A percentile compares a stretch with the other conserved stretches of the same genome.
These are phyloP conservation scores for Talaromyces atroroseus DNA, from an alignment of 2,329 filamentous ascomycete species.

Conservation along the genomic window DNA sequence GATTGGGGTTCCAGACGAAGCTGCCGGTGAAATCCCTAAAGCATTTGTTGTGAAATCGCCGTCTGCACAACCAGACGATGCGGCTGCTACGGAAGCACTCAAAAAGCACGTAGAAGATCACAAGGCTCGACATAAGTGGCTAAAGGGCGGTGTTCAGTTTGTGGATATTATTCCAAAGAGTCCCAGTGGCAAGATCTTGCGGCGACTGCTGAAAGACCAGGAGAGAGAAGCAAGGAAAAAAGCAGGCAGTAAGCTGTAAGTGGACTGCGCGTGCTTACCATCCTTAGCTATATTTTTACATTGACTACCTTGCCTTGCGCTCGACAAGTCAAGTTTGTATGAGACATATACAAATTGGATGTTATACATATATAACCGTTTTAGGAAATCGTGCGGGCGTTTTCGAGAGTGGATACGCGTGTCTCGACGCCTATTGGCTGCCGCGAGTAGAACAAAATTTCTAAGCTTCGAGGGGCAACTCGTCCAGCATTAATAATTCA, in stretches of 20 bases:
- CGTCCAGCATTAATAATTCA: slow-evolving; percentile 11
- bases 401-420: slow-evolving; percentile 6
- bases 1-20: slow-evolving; percentile 63
- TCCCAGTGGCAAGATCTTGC: slow-evolving; percentile 58
- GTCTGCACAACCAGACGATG: slow-evolving; percentile 49
- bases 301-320: not conserved
- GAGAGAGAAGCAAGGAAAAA: slow-evolving; percentile 64
- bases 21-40: slow-evolving; percentile 58
- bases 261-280: not conserved
- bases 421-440: not conserved
- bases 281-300: not conserved
- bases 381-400: not conserved
- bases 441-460: slow-evolving; percentile 7
- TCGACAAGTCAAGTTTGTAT: not conserved
- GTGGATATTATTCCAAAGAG: slow-evolving; percentile 56
- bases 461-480: slow-evolving; percentile 13
- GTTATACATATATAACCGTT: not conserved
- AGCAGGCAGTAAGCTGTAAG: slow-evolving; percentile 61
- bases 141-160: slow-evolving; percentile 56
- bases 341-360: not conserved
- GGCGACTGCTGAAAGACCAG: slow-evolving; percentile 63
- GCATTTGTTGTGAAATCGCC: slow-evolving; percentile 58
- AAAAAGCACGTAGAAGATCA: slow-evolving; percentile 55
- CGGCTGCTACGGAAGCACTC: slow-evolving; percentile 47
- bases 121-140: slow-evolving; percentile 59